Evolutionary conservation across 345 rosid genomes (phyloP).

Genomic region (Microthlaspi erraticum): DNA sequence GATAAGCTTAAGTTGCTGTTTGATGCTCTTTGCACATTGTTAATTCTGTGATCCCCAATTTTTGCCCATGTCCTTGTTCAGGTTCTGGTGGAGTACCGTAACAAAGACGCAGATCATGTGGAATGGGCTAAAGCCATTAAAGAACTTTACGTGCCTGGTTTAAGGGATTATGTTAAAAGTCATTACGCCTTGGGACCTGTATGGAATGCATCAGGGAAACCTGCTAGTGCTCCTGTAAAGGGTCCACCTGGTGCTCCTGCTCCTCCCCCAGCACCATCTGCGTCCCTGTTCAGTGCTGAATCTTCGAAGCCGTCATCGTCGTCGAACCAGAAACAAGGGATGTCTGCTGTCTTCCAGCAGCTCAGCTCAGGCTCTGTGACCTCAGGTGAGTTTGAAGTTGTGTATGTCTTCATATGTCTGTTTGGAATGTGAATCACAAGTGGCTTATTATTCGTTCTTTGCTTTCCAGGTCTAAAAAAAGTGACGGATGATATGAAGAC

Average conservation of each 20-base stretch:
- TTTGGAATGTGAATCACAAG: constrained; percentile 16
- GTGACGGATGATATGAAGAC: constrained; percentile 95
- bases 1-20: not conserved
- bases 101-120: constrained; percentile 83
- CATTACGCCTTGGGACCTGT: constrained; percentile 91
- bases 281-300: constrained; percentile 71
- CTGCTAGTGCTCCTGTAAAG: constrained; percentile 60
- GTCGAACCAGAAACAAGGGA: constrained; percentile 79
- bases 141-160: constrained; percentile 90
- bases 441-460: constrained; percentile 30
- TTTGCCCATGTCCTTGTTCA: constrained; percentile 42
- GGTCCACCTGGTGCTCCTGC: constrained; percentile 69
- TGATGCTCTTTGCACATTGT: constrained; percentile 25
- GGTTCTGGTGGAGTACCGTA: constrained; percentile 89
- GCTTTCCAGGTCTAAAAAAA: constrained; percentile 73
- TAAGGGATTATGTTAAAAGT: constrained; percentile 87
- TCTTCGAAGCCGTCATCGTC: constrained; percentile 80
- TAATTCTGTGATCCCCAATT: not conserved
- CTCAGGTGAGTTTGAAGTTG: constrained; percentile 54
- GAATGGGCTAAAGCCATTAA: constrained; percentile 98
- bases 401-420: constrained; percentile 8
- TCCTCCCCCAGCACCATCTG: constrained; percentile 92
- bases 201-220: constrained; percentile 74
- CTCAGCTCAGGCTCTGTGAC: constrained; percentile 78
- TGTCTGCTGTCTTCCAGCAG: constrained; percentile 95